Evolutionary conservation across 257 asterid species (phyloP).

Genomic region (Phtheirospermum japonicum): DNA sequence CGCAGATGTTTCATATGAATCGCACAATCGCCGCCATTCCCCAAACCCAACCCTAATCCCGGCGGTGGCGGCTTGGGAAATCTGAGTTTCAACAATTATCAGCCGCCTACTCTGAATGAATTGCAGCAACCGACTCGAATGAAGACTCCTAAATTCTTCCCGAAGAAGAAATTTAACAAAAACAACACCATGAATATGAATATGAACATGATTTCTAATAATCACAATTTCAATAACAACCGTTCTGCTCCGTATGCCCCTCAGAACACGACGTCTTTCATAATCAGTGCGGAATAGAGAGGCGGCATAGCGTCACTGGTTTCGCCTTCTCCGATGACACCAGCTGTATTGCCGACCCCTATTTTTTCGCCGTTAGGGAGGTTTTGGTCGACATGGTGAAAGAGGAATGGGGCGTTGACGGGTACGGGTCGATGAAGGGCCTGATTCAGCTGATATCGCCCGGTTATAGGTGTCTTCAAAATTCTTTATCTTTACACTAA

Average conservation of each 20-base stretch:
- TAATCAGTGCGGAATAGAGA: slow-evolving; percentile 69
- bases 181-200: slow-evolving; percentile 19
- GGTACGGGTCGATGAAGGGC: slow-evolving; percentile 85
- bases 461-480: no score
- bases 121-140: slow-evolving; percentile 65
- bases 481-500: no score
- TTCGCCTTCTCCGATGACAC: slow-evolving; percentile 74
- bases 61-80: slow-evolving; percentile 31
- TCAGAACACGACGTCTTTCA: slow-evolving; percentile 57
- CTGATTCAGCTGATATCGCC: slow-evolving; percentile 73
- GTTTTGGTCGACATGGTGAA: slow-evolving; percentile 79
- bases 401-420: slow-evolving; percentile 91
- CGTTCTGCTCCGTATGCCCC: slow-evolving; percentile 68
- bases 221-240: slow-evolving; percentile 33
- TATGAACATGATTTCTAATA: slow-evolving; percentile 19
- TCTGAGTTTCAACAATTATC: slow-evolving; percentile 42
- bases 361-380: slow-evolving; percentile 69
- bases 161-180: slow-evolving; percentile 51
- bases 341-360: slow-evolving; percentile 73
- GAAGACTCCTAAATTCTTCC: slow-evolving; percentile 51
- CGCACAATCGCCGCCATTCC: slow-evolving; percentile 47
- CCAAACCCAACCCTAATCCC: slow-evolving; percentile 34
- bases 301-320: slow-evolving; percentile 79
- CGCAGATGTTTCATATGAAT: slow-evolving; percentile 50
- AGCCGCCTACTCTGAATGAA: slow-evolving; percentile 60